Percentiles rank a stretch among this genome's conserved stretches.
Evolutionary conservation across 192 early-diverging fungal genomes (phyloP).

Genomic region (Chytriomyces sp.): DNA sequence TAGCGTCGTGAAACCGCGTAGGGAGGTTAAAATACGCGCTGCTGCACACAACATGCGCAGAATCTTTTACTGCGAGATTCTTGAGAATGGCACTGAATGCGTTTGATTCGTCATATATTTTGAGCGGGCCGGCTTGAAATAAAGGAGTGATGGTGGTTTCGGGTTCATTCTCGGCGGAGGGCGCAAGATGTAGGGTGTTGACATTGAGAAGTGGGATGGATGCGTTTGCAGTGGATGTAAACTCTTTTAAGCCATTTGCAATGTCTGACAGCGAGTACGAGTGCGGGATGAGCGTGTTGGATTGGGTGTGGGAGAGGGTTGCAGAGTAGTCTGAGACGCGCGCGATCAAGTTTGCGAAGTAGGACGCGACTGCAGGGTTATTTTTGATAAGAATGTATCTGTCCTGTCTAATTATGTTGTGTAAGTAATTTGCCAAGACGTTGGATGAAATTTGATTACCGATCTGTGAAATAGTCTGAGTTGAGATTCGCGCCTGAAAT

Average conservation of each 20-base stretch:
- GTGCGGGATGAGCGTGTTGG: not conserved
- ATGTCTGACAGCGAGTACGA: not conserved
- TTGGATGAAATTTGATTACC: conserved; percentile 33
- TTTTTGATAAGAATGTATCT: conserved; percentile 79
- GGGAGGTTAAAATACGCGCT: conserved; percentile 97
- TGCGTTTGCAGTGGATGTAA: not conserved
- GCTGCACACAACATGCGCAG: conserved; percentile 54
- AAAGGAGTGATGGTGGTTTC: conserved; percentile 67
- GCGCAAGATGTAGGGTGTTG: not conserved
- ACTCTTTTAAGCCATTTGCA: not conserved
- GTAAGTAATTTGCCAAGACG: not conserved
- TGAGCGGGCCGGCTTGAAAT: conserved; percentile 84
- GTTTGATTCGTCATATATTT: conserved; percentile 76
- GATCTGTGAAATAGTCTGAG: conserved; percentile 90
- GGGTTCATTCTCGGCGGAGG: not conserved
- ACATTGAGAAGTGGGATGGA: not conserved
- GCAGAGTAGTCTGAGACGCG: conserved; percentile 59
- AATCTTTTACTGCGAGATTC: conserved; percentile 50
- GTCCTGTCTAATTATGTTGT: conserved; percentile 66
- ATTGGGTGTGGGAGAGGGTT: not conserved
- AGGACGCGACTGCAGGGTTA: conserved; percentile 57
- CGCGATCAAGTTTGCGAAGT: conserved; percentile 71
- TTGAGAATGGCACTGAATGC: conserved; percentile 68
- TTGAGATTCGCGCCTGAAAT: conserved; percentile 91
- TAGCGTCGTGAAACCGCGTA: conserved; percentile 51